Conservation (phyloP, 306 rosid genomes). For the Quercus aquifolioides region DNA sequence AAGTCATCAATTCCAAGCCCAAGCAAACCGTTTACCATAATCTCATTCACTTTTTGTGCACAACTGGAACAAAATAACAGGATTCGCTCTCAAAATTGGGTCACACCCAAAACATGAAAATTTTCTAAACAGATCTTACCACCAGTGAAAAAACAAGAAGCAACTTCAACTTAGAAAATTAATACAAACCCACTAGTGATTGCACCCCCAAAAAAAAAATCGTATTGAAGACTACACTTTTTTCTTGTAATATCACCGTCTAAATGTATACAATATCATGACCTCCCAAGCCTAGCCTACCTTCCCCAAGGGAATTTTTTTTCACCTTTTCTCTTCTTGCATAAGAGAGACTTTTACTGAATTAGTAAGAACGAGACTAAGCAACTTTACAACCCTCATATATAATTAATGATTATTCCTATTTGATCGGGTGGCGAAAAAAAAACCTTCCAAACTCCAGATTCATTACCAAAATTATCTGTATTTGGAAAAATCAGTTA, state of each 20-base stretch:
- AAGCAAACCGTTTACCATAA: conserved; percentile 72
- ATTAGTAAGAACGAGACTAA: no score
- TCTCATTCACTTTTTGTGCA: conserved; percentile 68
- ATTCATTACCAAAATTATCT: no score
- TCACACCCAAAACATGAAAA: neutral
- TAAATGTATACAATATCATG: neutral
- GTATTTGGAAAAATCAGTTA: neutral
- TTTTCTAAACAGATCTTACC: neutral
- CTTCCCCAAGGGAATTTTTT: no score
- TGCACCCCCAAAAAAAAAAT: neutral
- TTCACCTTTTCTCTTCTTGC: no score
- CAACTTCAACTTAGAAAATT: neutral
- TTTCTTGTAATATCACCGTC: conserved; percentile 11
- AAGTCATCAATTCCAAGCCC: conserved; percentile 69
- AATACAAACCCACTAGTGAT: neutral
- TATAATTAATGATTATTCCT: no score
- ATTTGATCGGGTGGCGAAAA: no score
- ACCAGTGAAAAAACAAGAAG: conserved; percentile 3
- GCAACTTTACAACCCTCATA: no score
- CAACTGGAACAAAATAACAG: conserved; percentile 50
- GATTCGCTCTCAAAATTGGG: neutral
- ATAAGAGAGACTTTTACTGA: no score
- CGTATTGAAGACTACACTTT: neutral
- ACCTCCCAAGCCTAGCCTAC: neutral
- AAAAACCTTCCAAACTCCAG: no score